These are phyloP conservation scores for Pichia sp. DNA, from an alignment of 1,139 yeast genomes.

Conservation along the genomic window DNA sequence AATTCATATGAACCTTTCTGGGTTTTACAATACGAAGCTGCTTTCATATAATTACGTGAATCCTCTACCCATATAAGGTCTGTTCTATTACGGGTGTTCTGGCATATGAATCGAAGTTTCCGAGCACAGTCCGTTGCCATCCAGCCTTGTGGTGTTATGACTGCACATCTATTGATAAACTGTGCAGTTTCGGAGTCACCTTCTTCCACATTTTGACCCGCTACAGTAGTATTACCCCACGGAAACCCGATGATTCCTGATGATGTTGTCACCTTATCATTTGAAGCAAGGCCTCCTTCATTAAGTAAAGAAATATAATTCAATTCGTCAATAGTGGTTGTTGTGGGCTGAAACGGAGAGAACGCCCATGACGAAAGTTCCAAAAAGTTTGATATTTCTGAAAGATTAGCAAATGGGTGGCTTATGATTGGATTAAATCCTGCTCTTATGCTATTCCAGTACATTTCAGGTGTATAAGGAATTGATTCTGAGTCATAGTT, in stretches of 20 bases:
- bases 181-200: too few relatives aligned
- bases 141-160: conserved; percentile 30
- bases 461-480: conserved; percentile 31
- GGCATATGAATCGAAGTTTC: conserved; percentile 49
- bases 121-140: conserved; percentile 43
- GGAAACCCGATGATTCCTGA: neutral
- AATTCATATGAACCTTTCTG: conserved; percentile 30
- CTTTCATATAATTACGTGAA: conserved; percentile 44
- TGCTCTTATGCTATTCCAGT: conserved; percentile 37
- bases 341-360: conserved; percentile 49
- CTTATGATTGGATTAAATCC: conserved; percentile 60
- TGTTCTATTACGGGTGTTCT: conserved; percentile 32
- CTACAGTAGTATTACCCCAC: too few relatives aligned
- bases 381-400: conserved; percentile 28
- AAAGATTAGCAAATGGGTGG: conserved; percentile 28
- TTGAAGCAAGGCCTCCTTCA: neutral
- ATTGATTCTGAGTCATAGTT: conserved; percentile 22
- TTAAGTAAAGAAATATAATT: neutral
- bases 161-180: conserved; percentile 47
- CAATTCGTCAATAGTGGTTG: conserved; percentile 7
- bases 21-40: conserved; percentile 24
- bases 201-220: too few relatives aligned
- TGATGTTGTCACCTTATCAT: neutral
- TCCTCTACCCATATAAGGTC: conserved; percentile 42
- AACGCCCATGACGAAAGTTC: conserved; percentile 60